Evolutionary conservation across 305 asterid genomes (phyloP), one percentile per base, ranked within the genome.

Genomic region (Ruellia speciosa): DNA sequence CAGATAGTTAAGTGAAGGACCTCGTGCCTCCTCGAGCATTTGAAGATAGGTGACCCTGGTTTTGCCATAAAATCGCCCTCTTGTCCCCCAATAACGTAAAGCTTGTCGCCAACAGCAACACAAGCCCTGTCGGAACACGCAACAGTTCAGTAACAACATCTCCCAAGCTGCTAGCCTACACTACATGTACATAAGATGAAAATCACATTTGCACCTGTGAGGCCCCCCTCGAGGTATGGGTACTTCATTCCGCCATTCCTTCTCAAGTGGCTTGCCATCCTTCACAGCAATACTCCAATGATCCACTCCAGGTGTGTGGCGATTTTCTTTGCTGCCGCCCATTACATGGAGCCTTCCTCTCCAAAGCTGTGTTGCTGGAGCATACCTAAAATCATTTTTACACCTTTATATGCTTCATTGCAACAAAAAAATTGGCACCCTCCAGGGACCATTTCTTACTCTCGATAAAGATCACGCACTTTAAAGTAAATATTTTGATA

Each of bases 61-160:
- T 86, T 86, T 55, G 95, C 76, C 90, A 79, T 80, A 52, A 86
- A 84, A 63, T 86, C 95, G 18, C 95, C 94, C 77, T 86, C 94
- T 70, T 86, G 95, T 59, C 94, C 95, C 48, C 94, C 94, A 33
- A 86, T 84, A n/a, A 83, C 89, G 11, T 75, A 81, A 54, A 86
- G 83, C 49, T 64, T 77, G 66, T 83, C 85, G 59, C 66, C 76
- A 55, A 75, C 85, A 18, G 53, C 84, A 62, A 86, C 74, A 64
- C 93, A 86, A 24, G 89, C 86, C 79, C 95, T 81, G 63, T 65
- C 39, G 52, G 56, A 47, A 58, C 20, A 60, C 4, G 10, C 17
- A 28, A 43, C 14, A 43, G 40, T 24, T 11, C 20, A 18, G 0
- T 1, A 52, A 52, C 17, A 11, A 13, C n/a, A 19, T 18, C 35